Conservation (phyloP, 306 rosid genomes). For the Pyrus communis region DNA sequence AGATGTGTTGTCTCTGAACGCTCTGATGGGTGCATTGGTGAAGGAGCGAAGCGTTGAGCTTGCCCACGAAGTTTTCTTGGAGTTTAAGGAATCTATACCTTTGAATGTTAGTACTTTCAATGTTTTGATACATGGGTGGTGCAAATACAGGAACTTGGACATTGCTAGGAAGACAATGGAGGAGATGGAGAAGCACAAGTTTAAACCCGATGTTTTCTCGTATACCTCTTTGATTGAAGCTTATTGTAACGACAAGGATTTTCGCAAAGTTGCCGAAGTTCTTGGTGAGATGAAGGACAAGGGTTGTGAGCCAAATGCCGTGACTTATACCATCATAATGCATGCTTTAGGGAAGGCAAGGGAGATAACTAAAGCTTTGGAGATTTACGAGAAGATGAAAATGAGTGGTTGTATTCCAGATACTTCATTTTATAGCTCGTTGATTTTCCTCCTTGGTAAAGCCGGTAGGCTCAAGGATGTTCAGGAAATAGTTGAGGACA, state of each 20-base stretch:
- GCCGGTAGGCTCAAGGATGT: constrained; percentile 20
- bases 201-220: constrained; percentile 48
- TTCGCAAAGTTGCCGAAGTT: constrained; percentile 62
- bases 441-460: constrained; percentile 22
- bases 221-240: constrained; percentile 53
- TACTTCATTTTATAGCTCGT: constrained; percentile 11
- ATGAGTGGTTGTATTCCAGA: constrained; percentile 8
- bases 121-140: constrained; percentile 75
- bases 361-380: constrained; percentile 17
- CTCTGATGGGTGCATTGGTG: constrained; percentile 59
- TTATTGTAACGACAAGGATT: constrained; percentile 58
- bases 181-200: constrained; percentile 56
- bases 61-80: constrained; percentile 47
- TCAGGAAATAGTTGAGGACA: constrained; percentile 11
- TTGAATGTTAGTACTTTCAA: constrained; percentile 42
- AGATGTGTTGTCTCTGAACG: constrained; percentile 42
- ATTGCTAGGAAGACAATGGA: constrained; percentile 50
- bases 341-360: constrained; percentile 25
- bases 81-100: constrained; percentile 44
- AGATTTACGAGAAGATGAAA: constrained; percentile 18
- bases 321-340: constrained; percentile 21
- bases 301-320: constrained; percentile 67
- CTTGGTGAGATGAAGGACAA: constrained; percentile 71
- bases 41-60: constrained; percentile 56
- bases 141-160: constrained; percentile 50